Conservation (phyloP, 495 filamentous ascomycete species). For the Penicillium psychrofluorescens region DNA sequence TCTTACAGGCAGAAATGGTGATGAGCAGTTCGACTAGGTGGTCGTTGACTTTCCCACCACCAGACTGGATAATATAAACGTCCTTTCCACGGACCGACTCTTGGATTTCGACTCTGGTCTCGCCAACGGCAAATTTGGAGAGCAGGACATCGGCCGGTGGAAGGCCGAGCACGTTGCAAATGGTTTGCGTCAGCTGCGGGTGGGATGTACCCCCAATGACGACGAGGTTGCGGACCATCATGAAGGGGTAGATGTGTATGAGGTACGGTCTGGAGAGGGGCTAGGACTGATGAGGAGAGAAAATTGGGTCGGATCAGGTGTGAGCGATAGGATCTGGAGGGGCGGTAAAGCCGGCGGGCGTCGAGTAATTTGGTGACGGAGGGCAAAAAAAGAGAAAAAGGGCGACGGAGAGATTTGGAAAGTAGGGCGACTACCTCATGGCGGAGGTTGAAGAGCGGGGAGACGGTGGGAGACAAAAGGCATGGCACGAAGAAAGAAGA, state of each 20-base stretch:
- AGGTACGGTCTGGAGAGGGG: background rate
- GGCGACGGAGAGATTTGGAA: constrained; percentile 11
- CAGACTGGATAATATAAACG: constrained; percentile 93
- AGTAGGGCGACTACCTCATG: constrained; percentile 31
- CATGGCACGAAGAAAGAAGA: constrained; percentile 10
- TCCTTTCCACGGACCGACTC: constrained; percentile 96
- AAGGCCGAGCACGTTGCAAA: constrained; percentile 82
- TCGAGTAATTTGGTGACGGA: constrained; percentile 10
- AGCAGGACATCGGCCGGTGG: constrained; percentile 75
- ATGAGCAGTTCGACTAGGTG: constrained; percentile 94
- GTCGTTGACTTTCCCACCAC: constrained; percentile 87
- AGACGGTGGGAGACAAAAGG: constrained; percentile 15
- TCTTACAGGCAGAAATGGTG: constrained; percentile 95
- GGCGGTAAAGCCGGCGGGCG: constrained; percentile 30
- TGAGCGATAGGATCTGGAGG: constrained; percentile 18
- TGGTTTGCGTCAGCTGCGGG: constrained; percentile 72
- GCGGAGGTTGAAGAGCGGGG: constrained; percentile 14
- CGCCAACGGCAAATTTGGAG: constrained; percentile 86
- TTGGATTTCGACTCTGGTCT: constrained; percentile 89
- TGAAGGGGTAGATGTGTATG: too few relatives aligned
- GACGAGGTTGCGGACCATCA: constrained; percentile 93
- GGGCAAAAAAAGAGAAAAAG: constrained; percentile 6
- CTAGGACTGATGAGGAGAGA: constrained; percentile 8
- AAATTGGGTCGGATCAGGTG: constrained; percentile 7
- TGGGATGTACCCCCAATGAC: constrained; percentile 91